Evolutionary conservation across 441 rosid genomes (phyloP).

Genomic region (Erodium chrysanthum): DNA sequence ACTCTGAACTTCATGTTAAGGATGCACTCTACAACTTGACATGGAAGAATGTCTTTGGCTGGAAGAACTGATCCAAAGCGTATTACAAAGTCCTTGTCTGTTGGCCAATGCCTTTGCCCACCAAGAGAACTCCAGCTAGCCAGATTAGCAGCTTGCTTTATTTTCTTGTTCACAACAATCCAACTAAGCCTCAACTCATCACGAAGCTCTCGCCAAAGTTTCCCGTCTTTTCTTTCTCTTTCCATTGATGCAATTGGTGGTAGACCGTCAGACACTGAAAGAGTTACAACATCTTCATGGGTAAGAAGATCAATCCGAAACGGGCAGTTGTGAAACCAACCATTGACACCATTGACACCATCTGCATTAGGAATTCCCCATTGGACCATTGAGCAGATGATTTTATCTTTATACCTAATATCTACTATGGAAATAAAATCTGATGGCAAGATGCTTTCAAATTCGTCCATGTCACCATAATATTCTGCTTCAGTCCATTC

Average conservation of each 20-base stretch:
- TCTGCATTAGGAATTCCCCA: constrained; percentile 59
- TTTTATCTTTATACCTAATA: constrained; percentile 45
- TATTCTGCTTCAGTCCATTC: constrained; percentile 73
- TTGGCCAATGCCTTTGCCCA: constrained; percentile 76
- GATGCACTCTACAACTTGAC: constrained; percentile 60
- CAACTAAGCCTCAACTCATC: constrained; percentile 61
- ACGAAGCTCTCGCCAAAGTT: constrained; percentile 56
- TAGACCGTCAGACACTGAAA: constrained; percentile 54
- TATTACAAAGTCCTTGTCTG: constrained; percentile 58
- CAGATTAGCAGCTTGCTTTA: constrained; percentile 57
- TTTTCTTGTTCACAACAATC: constrained; percentile 57
- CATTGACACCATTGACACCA: constrained; percentile 31
- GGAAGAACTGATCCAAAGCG: constrained; percentile 66
- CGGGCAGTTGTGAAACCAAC: constrained; percentile 69
- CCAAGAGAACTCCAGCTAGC: constrained; percentile 72
- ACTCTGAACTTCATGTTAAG: constrained; percentile 60
- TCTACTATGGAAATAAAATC: constrained; percentile 64
- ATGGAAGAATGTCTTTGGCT: constrained; percentile 51
- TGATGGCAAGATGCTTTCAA: constrained; percentile 37
- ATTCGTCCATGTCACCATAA: constrained; percentile 46
- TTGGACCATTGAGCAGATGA: constrained; percentile 53
- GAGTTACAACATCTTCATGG: constrained; percentile 39
- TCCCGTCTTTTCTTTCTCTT: constrained; percentile 61
- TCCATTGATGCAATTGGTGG: constrained; percentile 55
- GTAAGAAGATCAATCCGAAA: constrained; percentile 55